Evolutionary conservation across 2,329 filamentous ascomycete species (phyloP).

Genomic region (Aspergillus uvarum): DNA sequence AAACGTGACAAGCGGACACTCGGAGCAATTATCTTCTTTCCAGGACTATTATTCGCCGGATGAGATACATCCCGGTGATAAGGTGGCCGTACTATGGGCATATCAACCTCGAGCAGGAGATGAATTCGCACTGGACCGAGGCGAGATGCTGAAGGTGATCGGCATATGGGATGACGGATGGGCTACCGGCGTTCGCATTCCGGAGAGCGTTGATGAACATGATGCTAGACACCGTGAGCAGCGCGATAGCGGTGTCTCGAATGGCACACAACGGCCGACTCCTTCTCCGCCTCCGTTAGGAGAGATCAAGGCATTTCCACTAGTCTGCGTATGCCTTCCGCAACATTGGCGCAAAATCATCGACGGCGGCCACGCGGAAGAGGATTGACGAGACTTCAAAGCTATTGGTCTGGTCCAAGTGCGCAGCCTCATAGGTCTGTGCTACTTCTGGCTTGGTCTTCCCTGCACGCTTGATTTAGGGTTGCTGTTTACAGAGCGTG

Average conservation of each 20-base stretch:
- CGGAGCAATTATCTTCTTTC: conserved; percentile 93
- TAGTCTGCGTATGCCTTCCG: conserved; percentile 92
- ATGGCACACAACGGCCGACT: conserved; percentile 64
- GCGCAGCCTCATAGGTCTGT: not conserved
- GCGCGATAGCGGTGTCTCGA: conserved; percentile 90
- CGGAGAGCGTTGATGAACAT: conserved; percentile 85
- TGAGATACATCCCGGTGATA: conserved; percentile 88
- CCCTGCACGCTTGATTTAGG: not conserved
- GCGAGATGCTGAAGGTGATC: conserved; percentile 96
- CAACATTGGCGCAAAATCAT: conserved; percentile 97
- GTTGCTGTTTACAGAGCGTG: not conserved
- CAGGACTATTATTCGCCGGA: conserved; percentile 99
- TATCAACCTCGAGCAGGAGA: conserved; percentile 93
- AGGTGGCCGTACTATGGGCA: conserved; percentile 90
- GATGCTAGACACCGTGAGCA: conserved; percentile 73
- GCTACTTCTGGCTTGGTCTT: not conserved
- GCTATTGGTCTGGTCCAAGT: not conserved
- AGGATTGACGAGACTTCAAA: conserved; percentile 21
- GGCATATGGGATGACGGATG: conserved; percentile 99
- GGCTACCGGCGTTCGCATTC: conserved; percentile 86
- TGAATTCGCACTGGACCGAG: conserved; percentile 88
- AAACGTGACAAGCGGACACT: conserved; percentile 81
- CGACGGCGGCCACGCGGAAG: conserved; percentile 66
- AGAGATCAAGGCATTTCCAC: conserved; percentile 95
- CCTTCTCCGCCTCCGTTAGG: conserved; percentile 66